These are phyloP conservation scores for Gentiana straminea DNA, from an alignment of 257 asterid species.

Conservation along the genomic window DNA sequence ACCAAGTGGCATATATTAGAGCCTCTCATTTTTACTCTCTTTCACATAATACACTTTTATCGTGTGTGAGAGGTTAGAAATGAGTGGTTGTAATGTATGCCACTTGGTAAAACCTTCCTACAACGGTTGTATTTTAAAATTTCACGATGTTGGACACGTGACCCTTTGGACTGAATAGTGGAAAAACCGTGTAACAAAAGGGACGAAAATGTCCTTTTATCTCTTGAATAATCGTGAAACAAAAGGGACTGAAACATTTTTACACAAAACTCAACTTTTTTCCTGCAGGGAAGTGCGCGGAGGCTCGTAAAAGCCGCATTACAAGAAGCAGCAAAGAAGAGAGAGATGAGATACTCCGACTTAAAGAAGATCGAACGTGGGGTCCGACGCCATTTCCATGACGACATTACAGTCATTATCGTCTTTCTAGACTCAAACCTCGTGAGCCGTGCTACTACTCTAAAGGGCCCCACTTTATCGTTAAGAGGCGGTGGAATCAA, in stretches of 20 bases:
- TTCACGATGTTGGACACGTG: too few species aligned
- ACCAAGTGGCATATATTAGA: too few species aligned
- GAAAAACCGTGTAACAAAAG: too few species aligned
- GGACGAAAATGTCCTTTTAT: neutral
- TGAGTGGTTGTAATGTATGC: too few species aligned
- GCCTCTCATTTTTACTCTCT: too few species aligned
- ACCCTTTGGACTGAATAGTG: too few species aligned
- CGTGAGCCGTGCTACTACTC: constrained; percentile 32
- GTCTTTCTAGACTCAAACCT: constrained; percentile 31
- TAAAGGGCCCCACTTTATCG: constrained; percentile 27
- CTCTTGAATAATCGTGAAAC: too few species aligned
- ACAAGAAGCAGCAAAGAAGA: constrained; percentile 47
- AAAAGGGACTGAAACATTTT: too few species aligned
- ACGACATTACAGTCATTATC: constrained; percentile 36
- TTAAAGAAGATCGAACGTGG: constrained; percentile 43
- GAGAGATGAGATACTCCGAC: constrained; percentile 49
- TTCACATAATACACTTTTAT: too few species aligned
- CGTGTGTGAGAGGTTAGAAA: too few species aligned
- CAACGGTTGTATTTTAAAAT: neutral
- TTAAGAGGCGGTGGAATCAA: constrained; percentile 31
- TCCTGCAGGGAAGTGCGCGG: constrained; percentile 39
- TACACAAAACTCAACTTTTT: neutral
- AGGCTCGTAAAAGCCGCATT: constrained; percentile 37
- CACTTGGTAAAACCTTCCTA: too few species aligned
- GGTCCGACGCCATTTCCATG: constrained; percentile 39